Base-by-base conservation (phyloP, 768 basidiomycete genomes). In the Crassisporium funariophilum region DNA sequence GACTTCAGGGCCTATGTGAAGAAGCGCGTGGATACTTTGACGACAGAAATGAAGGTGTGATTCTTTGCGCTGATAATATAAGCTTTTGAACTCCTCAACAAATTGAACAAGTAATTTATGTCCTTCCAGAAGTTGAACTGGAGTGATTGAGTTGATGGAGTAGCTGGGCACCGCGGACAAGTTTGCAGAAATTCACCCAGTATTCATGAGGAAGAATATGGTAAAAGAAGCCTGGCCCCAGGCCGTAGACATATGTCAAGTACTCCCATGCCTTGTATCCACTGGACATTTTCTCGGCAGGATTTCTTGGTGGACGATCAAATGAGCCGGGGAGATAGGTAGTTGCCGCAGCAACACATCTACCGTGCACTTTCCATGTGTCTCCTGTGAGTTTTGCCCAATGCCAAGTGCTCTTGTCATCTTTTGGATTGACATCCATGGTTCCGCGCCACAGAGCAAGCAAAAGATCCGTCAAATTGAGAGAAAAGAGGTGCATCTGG, bases 401-500 rank as follows among this genome's bases (percentile, higher is more conserved):
- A 16, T 47, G 36, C 69, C 70, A 71, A 8, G 23, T 49, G 0
- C 11, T 25, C 1, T 31, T 45, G 11, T 46, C 35, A 33, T 66
- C 60, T 1, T 51, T 53, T 5, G 16, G 22, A 8, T 57, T 41
- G 23, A 29, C 41, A 37, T 64, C 41, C 3, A 64, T 43, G 3
- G 33, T 35, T 2, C 67, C 67, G 4, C 63, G 57, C 70, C 70
- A 72, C 1, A 74, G 57, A 2, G 47, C 35, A 31, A 74, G 15
- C 8, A 69, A 27, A 8, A 73, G 60, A 27, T 76, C 73, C 1
- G 65, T 38, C 2, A 74, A 15, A 53, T 77, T 78, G 11, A 78
- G 53, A 7, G 46, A 33, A 3, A 51, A 44, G 0, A 68, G 55
- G 51, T 77, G 75, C 72, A 76, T 75, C 13, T 68, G 43, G 36